Evolutionary conservation across 305 asterid species (phyloP).

Genomic region (Fraxinus angustifolia): DNA sequence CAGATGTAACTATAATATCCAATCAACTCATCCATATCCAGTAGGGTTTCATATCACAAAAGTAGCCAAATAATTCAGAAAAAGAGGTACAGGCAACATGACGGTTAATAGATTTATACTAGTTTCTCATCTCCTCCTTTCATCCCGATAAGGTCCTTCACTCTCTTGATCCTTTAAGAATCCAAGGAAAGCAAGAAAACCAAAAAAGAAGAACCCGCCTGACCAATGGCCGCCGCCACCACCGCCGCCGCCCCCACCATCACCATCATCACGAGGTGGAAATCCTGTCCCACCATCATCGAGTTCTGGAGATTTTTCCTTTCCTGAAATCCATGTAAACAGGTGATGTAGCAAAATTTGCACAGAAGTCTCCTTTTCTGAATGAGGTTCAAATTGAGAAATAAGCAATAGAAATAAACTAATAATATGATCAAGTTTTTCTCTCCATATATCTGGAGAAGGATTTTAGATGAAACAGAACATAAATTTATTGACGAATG

Average conservation of each 20-base stretch:
- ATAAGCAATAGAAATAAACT: not conserved
- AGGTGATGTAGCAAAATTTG: not conserved
- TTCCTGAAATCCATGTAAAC: slow-evolving; percentile 38
- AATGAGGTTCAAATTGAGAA: not conserved
- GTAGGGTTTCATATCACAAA: not conserved
- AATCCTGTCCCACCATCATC: slow-evolving; percentile 83
- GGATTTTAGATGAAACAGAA: not conserved
- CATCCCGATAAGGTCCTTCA: slow-evolving; percentile 26
- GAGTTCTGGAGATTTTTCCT: slow-evolving; percentile 79
- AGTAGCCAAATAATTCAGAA: not conserved
- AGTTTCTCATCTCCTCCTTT: slow-evolving; percentile 25
- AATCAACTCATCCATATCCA: not conserved
- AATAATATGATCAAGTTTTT: not conserved
- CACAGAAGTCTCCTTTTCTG: not conserved
- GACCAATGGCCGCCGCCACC: slow-evolving; percentile 79
- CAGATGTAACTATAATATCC: not conserved
- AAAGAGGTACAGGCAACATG: not conserved
- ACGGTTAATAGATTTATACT: not conserved
- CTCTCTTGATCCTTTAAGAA: slow-evolving; percentile 68
- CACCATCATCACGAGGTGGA: slow-evolving; percentile 81
- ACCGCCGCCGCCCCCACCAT: slow-evolving; percentile 77
- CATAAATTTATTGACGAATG: not conserved
- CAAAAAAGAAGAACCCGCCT: slow-evolving; percentile 84
- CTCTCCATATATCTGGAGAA: not conserved
- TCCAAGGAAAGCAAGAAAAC: slow-evolving; percentile 70